Evolutionary conservation across 164 flowering plant species (phyloP).

Genomic region (Cinnamomum chago): DNA sequence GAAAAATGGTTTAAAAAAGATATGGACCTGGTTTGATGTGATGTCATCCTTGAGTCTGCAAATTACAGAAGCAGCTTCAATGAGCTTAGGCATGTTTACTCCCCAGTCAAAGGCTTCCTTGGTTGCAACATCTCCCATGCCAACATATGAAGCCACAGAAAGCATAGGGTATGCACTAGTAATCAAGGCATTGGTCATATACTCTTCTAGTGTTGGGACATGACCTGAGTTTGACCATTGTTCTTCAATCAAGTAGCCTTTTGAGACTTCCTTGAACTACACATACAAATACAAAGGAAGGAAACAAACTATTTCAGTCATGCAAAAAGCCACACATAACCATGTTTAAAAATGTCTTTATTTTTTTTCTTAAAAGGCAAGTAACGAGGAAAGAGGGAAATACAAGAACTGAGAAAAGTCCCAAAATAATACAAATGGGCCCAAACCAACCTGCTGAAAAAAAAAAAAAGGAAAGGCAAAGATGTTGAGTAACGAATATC

Average conservation of each 20-base stretch:
- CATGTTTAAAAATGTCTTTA: too few relatives aligned
- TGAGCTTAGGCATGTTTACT: background rate
- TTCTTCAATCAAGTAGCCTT: conserved; percentile 7
- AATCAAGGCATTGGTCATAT: background rate
- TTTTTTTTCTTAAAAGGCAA: too few relatives aligned
- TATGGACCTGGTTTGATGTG: conserved; percentile 3
- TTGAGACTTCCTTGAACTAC: background rate
- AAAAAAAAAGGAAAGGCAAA: too few relatives aligned
- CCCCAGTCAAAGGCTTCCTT: conserved; percentile 8
- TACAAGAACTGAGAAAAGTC: too few relatives aligned
- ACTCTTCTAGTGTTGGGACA: conserved; percentile 12
- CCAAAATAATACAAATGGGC: too few relatives aligned
- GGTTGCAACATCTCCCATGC: background rate
- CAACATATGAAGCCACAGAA: background rate
- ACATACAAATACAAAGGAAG: too few relatives aligned
- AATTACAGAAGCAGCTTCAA: background rate
- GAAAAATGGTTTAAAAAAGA: background rate
- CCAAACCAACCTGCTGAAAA: too few relatives aligned
- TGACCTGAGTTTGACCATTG: conserved; percentile 6
- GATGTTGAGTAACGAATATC: too few relatives aligned
- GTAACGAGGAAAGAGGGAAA: too few relatives aligned
- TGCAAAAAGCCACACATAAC: too few relatives aligned
- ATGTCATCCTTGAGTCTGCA: conserved; percentile 9
- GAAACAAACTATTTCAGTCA: too few relatives aligned
- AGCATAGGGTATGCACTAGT: background rate